Evolutionary conservation across 495 filamentous ascomycete species (phyloP).

Genomic region (Apodospora peruviana): DNA sequence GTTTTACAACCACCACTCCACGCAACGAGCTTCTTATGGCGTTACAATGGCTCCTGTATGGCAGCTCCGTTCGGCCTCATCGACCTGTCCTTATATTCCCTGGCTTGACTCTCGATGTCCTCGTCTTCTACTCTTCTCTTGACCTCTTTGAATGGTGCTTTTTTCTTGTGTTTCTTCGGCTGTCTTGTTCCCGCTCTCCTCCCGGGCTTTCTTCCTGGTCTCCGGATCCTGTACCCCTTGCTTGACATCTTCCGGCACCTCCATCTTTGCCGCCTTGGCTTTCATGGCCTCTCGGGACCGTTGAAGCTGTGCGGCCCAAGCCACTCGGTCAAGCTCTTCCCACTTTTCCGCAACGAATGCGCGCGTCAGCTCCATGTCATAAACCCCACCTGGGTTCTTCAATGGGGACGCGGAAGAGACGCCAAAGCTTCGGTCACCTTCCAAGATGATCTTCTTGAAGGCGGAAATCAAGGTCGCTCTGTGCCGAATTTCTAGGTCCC

Average conservation of each 20-base stretch:
- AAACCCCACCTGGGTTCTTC: conserved; percentile 29
- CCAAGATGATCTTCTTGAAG: conserved; percentile 34
- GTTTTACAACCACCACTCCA: too few species aligned
- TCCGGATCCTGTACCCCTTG: not conserved
- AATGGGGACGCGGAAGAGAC: conserved; percentile 12
- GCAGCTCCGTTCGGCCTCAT: too few species aligned
- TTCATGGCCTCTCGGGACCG: conserved; percentile 13
- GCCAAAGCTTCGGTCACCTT: conserved; percentile 27
- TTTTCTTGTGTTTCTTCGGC: not conserved
- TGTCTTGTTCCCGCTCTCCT: too few species aligned
- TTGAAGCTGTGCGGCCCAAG: conserved; percentile 20
- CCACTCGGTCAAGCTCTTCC: conserved; percentile 26
- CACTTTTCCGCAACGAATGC: conserved; percentile 32
- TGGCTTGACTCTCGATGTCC: not conserved
- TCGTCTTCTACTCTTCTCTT: conserved; percentile 1
- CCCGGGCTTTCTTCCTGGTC: not conserved
- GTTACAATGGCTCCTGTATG: too few species aligned
- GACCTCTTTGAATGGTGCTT: not conserved
- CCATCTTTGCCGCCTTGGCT: not conserved
- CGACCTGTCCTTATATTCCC: not conserved
- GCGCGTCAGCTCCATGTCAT: conserved; percentile 25
- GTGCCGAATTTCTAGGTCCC: conserved; percentile 4
- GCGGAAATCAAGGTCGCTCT: conserved; percentile 21
- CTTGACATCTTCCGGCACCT: too few species aligned
- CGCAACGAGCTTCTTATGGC: too few species aligned